phyloP scores from a whole-genome alignment of 2,329 filamentous ascomycete genomes.

The Cordyceps fumosorosea region DNA sequence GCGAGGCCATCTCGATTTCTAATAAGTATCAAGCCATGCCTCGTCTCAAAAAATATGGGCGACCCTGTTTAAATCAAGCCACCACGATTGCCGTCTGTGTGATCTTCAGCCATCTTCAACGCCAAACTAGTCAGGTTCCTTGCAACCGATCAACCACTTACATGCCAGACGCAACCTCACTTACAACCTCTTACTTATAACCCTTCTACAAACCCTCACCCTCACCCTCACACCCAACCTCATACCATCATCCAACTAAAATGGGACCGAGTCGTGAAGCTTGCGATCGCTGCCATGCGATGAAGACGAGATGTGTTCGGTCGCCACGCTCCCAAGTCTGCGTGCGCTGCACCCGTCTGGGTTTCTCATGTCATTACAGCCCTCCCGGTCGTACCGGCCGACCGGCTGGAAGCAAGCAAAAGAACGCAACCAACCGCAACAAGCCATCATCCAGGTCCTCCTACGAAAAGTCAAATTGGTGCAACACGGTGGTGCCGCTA shows the following conservation, averaged over 20 bases:
- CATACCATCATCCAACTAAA: neutral
- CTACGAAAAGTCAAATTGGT: neutral
- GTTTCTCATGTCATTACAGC: constrained; percentile 9
- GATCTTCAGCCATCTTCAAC: too few species aligned
- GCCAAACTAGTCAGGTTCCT: too few species aligned
- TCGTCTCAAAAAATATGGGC: neutral
- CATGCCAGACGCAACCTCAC: neutral
- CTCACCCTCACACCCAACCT: too few species aligned
- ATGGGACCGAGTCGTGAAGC: constrained; percentile 13
- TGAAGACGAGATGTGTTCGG: constrained; percentile 13
- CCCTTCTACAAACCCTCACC: too few species aligned
- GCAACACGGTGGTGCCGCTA: neutral
- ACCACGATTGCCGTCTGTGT: neutral
- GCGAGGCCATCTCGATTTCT: neutral
- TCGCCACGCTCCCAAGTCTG: constrained; percentile 6
- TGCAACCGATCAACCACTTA: neutral
- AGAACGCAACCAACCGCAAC: neutral
- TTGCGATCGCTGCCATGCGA: constrained; percentile 12
- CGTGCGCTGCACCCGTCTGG: constrained; percentile 9
- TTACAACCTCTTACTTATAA: neutral
- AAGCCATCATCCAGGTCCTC: neutral
- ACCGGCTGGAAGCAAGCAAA: constrained; percentile 6
- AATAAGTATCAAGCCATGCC: neutral
- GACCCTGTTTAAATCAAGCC: neutral
- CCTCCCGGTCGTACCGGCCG: constrained; percentile 13